Evolutionary conservation across 2,329 filamentous ascomycete species (phyloP).

Genomic region (Lasiodiplodia citricola): DNA sequence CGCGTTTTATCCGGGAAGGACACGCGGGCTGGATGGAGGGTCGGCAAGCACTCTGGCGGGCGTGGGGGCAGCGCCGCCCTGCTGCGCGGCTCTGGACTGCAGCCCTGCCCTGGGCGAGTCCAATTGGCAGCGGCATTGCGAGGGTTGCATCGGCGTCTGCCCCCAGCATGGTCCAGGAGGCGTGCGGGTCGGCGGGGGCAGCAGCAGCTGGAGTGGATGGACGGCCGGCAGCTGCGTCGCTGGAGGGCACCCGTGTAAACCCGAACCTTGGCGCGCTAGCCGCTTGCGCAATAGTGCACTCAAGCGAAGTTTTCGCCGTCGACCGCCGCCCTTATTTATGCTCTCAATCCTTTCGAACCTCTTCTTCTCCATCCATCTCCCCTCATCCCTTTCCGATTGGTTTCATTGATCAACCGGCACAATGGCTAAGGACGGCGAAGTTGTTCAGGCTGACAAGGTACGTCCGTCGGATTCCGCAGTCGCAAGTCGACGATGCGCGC

Average conservation of each 20-base stretch:
- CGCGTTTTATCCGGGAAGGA: background rate
- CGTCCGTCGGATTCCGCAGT: background rate
- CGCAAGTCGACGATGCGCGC: background rate
- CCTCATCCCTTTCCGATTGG: slow-evolving; percentile 43
- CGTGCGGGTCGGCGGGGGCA: background rate
- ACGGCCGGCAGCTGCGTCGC: background rate
- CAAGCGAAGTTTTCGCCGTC: slow-evolving; percentile 17
- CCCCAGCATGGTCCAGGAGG: slow-evolving; percentile 2
- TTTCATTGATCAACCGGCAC: slow-evolving; percentile 44
- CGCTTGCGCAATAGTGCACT: background rate
- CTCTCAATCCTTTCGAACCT: slow-evolving; percentile 8
- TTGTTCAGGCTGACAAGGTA: slow-evolving; percentile 55
- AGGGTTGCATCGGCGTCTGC: background rate
- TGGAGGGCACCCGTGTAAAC: background rate
- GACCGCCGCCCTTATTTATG: slow-evolving; percentile 21
- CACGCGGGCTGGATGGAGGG: background rate
- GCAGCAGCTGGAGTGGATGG: background rate
- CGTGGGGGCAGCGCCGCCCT: background rate
- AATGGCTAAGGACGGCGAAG: slow-evolving; percentile 53
- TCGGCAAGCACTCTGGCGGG: background rate
- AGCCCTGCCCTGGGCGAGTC: no score
- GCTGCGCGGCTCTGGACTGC: slow-evolving; percentile 7
- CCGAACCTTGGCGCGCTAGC: background rate
- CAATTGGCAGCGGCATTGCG: background rate
- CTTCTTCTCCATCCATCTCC: slow-evolving; percentile 30